Base-by-base conservation (phyloP, 139 green algal species). In the Chlorella sp. region DNA sequence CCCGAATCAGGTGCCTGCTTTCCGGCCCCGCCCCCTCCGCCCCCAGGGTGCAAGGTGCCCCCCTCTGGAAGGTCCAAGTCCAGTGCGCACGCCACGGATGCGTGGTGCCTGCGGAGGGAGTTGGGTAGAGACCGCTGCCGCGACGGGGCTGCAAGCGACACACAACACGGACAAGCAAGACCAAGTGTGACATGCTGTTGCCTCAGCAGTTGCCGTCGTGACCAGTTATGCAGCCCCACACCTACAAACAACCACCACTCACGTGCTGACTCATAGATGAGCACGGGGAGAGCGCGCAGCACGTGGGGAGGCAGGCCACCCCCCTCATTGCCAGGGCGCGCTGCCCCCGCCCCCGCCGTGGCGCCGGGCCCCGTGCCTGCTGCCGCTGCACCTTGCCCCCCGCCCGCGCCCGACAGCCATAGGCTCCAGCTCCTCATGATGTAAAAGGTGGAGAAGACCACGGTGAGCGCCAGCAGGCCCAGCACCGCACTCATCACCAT, bases 391-490 rank as follows among this genome's bases (percentile, higher is more conserved):
- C n/a, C n/a, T n/a, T n/a, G n/a, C n/a, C n/a, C n/a, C n/a, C n/a
- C n/a, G n/a, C n/a, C 55, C 55, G 42, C 42, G 10, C 55, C 71
- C 32, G 72, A 51, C 6, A 86, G 66, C 76, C 82, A 82, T 35
- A 83, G 72, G 30, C 72, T 73, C 74, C 85, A 87, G 55, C 62
- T 75, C 34, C 82, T 51, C 78, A 84, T 84, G 10, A 79, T 74
- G 66, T 87, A 92, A 50, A 93, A 91, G 14, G 84, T 88, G 30
- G 82, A 80, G 60, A 91, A 69, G 55, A 94, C 81, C 3, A 93
- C 72, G 0, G 78, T 81, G 31, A 95, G 74, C 10, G 83, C 82
- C 72, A 95, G 64, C 55, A 93, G 72, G 22, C 86, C 90, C 33
- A 90, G 77, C 10, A 89, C 79, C 0, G 85, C 84, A 24, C 60